These are phyloP conservation scores for Stemphylium lycopersici DNA, from an alignment of 2,329 filamentous ascomycete genomes.

Conservation along the genomic window DNA sequence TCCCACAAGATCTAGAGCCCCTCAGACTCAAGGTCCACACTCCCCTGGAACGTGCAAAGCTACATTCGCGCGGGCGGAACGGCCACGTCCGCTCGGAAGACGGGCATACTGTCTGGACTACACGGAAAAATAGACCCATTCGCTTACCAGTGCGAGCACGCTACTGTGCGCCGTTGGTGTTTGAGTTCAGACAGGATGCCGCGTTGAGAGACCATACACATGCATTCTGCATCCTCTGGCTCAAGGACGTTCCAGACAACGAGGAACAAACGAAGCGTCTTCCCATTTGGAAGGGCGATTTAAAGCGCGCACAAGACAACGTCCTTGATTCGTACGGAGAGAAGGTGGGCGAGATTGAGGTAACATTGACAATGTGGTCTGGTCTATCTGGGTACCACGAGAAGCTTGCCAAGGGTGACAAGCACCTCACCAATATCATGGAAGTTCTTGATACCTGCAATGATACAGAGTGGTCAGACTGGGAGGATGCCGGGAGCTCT, in stretches of 20 bases:
- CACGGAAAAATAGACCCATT: constrained; percentile 54
- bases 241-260: constrained; percentile 72
- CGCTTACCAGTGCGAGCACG: constrained; percentile 66
- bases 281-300: constrained; percentile 70
- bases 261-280: constrained; percentile 65
- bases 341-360: constrained; percentile 63
- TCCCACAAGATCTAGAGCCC: constrained; percentile 57
- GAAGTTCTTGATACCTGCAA: constrained; percentile 68
- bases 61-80: constrained; percentile 54
- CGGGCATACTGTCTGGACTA: constrained; percentile 58
- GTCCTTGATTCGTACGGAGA: constrained; percentile 60
- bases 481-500: constrained; percentile 38
- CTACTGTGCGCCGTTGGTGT: constrained; percentile 62
- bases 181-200: constrained; percentile 66
- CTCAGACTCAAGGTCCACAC: constrained; percentile 66
- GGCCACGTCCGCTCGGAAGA: constrained; percentile 36
- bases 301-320: constrained; percentile 60
- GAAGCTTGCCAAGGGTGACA: constrained; percentile 60
- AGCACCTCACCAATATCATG: constrained; percentile 64
- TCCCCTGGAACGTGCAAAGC: constrained; percentile 63
- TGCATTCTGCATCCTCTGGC: constrained; percentile 70
- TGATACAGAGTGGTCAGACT: constrained; percentile 58
- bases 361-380: constrained; percentile 65
- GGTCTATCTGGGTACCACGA: constrained; percentile 67
- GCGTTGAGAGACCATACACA: constrained; percentile 61